Conservation (phyloP, 305 asterid species). For the Fraxinus baroniana region DNA sequence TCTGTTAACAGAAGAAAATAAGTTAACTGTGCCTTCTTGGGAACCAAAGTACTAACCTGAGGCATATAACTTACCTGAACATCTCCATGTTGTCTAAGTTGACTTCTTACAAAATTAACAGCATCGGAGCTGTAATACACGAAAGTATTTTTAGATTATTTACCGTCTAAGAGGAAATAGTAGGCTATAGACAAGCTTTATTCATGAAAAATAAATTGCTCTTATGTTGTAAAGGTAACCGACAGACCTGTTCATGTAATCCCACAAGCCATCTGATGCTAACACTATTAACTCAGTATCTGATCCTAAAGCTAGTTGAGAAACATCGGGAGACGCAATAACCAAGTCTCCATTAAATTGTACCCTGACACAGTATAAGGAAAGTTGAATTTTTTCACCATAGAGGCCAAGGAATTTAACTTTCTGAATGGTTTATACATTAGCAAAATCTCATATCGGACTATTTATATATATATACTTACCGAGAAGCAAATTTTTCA, state of each 20-base stretch:
- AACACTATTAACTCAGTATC: constrained; percentile 72
- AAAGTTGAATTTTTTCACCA: neutral
- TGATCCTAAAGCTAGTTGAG: constrained; percentile 64
- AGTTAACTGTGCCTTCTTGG: constrained; percentile 12
- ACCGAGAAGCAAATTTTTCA: constrained; percentile 86
- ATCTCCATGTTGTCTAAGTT: constrained; percentile 72
- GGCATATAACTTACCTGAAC: constrained; percentile 43
- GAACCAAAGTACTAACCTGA: constrained; percentile 1
- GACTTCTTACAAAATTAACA: constrained; percentile 66
- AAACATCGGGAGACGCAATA: constrained; percentile 75
- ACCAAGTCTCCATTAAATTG: constrained; percentile 71
- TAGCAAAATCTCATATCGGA: neutral
- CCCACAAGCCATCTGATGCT: constrained; percentile 99
- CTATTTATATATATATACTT: constrained; percentile 13
- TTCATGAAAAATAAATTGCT: neutral
- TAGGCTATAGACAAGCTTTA: neutral
- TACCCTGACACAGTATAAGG: constrained; percentile 42
- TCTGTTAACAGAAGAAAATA: constrained; percentile 38
- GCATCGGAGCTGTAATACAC: constrained; percentile 54
- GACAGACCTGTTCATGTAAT: constrained; percentile 73
- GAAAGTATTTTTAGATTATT: constrained; percentile 17
- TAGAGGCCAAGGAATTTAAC: neutral
- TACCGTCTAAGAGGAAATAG: neutral
- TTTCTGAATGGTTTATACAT: neutral
- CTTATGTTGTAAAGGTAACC: neutral